Base-by-base conservation (phyloP, 257 asterid species). In the Prunella vulgaris region DNA sequence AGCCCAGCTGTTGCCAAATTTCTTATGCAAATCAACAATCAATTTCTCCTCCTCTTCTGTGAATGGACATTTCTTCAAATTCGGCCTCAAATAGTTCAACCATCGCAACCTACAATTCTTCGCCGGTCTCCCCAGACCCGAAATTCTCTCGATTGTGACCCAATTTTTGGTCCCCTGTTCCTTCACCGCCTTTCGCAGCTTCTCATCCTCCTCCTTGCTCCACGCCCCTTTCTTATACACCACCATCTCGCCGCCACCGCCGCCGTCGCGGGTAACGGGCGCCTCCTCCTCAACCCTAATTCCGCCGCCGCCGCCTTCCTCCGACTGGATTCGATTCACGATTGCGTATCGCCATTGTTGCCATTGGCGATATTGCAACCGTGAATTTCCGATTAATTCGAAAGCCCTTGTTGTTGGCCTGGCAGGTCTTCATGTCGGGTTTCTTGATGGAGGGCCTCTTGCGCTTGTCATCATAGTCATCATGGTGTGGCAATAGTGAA, bases 141-240 rank as follows among this genome's bases (percentile, higher is more conserved):
- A 82, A 5, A 21, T 62, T 27, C 57, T 85, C 69, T 83, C 82
- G 6, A 81, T 75, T 5, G 51, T 73, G 0, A 82, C 77, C 95
- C 89, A 80, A 44, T 87, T 80, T 20, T 78, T 71, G 2, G 53
- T 58, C 66, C 90, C 90, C 15, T 71, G 64, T 52, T 80, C 81
- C 30, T 73, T 79, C 72, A 86, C 89, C 28, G 86, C 82, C 14
- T 15, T 58, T 18, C 38, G 78, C 74, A 86, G 74, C 56, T 70
- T 79, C 72, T 80, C 87, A 22, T 86, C 92, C 81, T 86, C 92
- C 60, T 80, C 92, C 64, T 62, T 67, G 74, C 85, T 84, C 92
- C 92, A 86, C 60, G 85, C 83, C 63, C 92, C 89, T 69, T 80
- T 86, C 82, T 80, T 84, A 64, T 68, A 79, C n/a, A 49, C 57